Base-by-base conservation (phyloP, 179 eudicot species). In the Amaranthus tricolor region DNA sequence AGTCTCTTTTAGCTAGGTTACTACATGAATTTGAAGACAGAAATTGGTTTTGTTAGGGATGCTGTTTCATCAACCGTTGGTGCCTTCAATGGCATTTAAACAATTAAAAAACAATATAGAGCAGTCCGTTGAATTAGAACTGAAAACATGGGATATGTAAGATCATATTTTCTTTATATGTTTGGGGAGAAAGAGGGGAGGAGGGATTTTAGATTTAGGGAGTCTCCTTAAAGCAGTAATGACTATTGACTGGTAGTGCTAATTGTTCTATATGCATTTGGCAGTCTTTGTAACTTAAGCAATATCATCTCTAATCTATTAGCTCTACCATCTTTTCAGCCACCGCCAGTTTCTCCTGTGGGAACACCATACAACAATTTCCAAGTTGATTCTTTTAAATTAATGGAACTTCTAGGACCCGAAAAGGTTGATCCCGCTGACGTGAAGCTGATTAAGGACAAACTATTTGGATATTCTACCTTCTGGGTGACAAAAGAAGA, bases 401-500 rank as follows among this genome's bases (percentile, higher is more conserved):
- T 95, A 75, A 89, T 95, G 98, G 99, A 95, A 82, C 91, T 95
- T 72, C 92, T 95, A 31, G 97, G 97, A 73, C 99, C 98, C 24
- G 98, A 95, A 66, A 95, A 86, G 84, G 99, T 95, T 81, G 97
- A 95, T 83, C 97, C 97, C 53, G 74, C 84, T 65, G 99, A 95
- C 84, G 92, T 93, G 65, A 93, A 91, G 82, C 79, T 93, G 71
- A 93, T 95, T 66, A 93, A 88, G 80, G 96, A 93, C 45, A 93
- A 85, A 78, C 82, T 95, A 75, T 95, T 95, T 79, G 99, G 98
- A 69, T 95, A 95, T 78, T 93, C 99, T 45, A 91, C 97, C 66
- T 95, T 95, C 57, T 93, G 97, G 98, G 97, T 95, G 59, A 95
- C 99, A 64, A 89, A 82, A 80, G 98, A 95, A 82, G 99, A 95